Evolutionary conservation across 106 monocot species (phyloP).

Genomic region (Allium fistulosum): DNA sequence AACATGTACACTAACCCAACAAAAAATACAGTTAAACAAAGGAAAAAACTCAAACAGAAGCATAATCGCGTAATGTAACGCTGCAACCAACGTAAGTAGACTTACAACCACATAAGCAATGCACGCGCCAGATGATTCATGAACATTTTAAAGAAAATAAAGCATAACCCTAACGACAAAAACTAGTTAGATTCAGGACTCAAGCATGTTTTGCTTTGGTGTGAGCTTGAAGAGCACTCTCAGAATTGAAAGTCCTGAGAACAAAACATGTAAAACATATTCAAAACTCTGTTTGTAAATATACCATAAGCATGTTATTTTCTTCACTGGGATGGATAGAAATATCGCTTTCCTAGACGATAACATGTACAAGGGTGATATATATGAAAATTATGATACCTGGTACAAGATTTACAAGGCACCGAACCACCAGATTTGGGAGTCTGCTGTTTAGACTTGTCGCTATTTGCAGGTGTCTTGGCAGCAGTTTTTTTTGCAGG

Average conservation of each 20-base stretch:
- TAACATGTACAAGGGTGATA: neutral
- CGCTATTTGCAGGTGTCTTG: slow-evolving; percentile 30
- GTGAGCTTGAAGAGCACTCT: slow-evolving; percentile 63
- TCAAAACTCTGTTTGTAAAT: too few species aligned
- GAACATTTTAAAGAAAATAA: too few species aligned
- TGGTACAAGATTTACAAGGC: slow-evolving; percentile 73
- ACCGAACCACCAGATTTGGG: slow-evolving; percentile 38
- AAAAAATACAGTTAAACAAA: too few species aligned
- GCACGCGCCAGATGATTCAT: too few species aligned
- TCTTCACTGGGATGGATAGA: neutral
- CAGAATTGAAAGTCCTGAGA: slow-evolving; percentile 66
- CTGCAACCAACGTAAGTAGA: too few species aligned
- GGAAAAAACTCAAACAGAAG: too few species aligned
- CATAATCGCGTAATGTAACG: too few species aligned
- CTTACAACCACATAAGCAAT: too few species aligned
- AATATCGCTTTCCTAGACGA: neutral
- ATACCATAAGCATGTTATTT: neutral
- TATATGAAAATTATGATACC: slow-evolving; percentile 18
- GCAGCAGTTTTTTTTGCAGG: slow-evolving; percentile 41
- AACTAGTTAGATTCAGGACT: neutral
- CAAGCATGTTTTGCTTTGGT: slow-evolving; percentile 61
- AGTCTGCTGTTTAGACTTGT: slow-evolving; percentile 40
- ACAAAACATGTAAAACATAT: neutral
- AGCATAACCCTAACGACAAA: too few species aligned
- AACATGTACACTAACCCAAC: too few species aligned